Conservation (phyloP, 805 yeast species). For the Ascoidea asiatica region DNA sequence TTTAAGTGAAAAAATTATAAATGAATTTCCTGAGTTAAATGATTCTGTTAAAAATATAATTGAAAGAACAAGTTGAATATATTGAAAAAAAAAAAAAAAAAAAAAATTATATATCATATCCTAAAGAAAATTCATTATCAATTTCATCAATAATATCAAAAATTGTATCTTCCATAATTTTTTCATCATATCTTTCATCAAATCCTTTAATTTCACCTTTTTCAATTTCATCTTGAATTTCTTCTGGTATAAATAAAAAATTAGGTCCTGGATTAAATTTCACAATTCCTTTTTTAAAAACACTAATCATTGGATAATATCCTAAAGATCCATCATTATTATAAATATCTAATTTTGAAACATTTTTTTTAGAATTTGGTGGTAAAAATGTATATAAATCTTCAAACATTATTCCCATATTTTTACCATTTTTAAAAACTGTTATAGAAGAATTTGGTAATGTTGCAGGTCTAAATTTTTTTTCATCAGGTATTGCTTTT, state of each 20-base stretch:
- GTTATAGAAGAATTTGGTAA: constrained; percentile 45
- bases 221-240: not conserved
- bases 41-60: constrained; percentile 44
- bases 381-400: constrained; percentile 68
- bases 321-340: constrained; percentile 80
- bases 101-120: too few relatives aligned
- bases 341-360: constrained; percentile 10
- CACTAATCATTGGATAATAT: constrained; percentile 82
- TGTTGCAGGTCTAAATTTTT: constrained; percentile 31
- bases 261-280: constrained; percentile 28
- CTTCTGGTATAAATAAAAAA: not conserved
- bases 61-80: constrained; percentile 28
- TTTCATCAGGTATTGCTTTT: constrained; percentile 40
- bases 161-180: constrained; percentile 63
- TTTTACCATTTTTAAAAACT: constrained; percentile 68
- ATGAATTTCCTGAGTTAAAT: constrained; percentile 69
- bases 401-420: constrained; percentile 50
- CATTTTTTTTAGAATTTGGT: constrained; percentile 37
- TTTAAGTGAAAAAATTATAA: constrained; percentile 53
- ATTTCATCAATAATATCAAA: constrained; percentile 80
- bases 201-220: not conserved
- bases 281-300: constrained; percentile 68
- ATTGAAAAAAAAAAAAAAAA: too few relatives aligned
- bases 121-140: constrained; percentile 36
- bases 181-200: constrained; percentile 21